Base-by-base conservation (phyloP, 179 eudicot genomes). In the Beta macrorhiza region DNA sequence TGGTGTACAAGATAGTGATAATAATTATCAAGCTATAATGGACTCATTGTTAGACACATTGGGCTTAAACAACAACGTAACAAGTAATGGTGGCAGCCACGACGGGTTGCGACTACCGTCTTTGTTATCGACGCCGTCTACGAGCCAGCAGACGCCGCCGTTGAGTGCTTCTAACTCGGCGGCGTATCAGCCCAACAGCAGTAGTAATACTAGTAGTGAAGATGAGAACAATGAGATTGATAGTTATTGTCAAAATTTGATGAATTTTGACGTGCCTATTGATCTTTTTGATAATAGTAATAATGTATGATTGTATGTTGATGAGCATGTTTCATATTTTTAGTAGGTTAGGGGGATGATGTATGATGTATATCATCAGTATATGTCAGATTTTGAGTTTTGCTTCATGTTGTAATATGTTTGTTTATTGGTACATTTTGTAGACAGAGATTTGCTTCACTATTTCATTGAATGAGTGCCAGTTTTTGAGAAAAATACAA, bases 151-250 rank as follows among this genome's bases (percentile, higher is more conserved):
- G 14, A 78, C 91, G 37, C 77, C 77, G 0, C 92, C 90, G 0
- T 78, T 91, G 85, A 85, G 89, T 73, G 32, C 76, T 74, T 94
- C 94, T 7, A 84, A 81, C 74, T 81, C 87, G 47, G 82, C 87
- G 47, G 82, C 84, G 32, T 78, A 83, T 22, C 77, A 55, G 13
- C 77, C 87, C 11, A 87, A 86, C 80, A 82, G 85, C 77, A 83
- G 86, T 78, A 82, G 82, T 59, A 52, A 49, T 78, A 65, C 58
- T 62, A 62, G 70, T 0, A 81, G 79, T 0, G 98, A 91, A 65
- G 93, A 95, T 63, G 97, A 93, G 82, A 93, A 86, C 42, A 97
- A 95, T 80, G 97, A 93, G 82, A 93, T 87, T 47, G 98, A 95
- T 80, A 82, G 97, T 85, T 93, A 91, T 70, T 89, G 91, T 84